Percentiles rank a stretch among this genome's conserved stretches.
These are phyloP conservation scores for Ceratobasidium sp. DNA, from an alignment of 1,284 basidiomycete genomes.

Conservation along the genomic window DNA sequence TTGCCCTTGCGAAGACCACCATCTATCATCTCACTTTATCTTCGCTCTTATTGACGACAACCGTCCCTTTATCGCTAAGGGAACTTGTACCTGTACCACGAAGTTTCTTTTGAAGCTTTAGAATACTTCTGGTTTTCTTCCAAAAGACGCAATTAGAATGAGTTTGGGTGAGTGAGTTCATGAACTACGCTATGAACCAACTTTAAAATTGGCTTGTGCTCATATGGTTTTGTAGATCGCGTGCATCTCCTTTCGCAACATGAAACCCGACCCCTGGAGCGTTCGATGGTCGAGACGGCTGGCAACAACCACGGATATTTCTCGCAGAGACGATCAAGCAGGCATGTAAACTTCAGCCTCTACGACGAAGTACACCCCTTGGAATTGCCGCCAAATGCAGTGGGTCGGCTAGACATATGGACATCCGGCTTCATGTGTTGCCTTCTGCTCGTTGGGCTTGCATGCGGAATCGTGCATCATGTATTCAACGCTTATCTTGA, in stretches of 20 bases:
- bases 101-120: no score
- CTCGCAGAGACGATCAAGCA: not conserved
- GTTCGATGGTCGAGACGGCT: not conserved
- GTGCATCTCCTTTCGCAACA: not conserved
- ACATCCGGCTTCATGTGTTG: conserved; percentile 29
- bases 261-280: not conserved
- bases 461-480: conserved; percentile 28
- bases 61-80: no score
- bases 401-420: conserved; percentile 25
- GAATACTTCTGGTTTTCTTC: no score
- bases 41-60: no score
- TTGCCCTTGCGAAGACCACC: no score
- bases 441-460: conserved; percentile 19
- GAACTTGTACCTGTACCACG: no score
- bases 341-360: conserved; percentile 18
- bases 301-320: not conserved
- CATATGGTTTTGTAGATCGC: not conserved
- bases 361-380: conserved; percentile 13
- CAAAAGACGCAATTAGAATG: no score
- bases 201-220: not conserved
- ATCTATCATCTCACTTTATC: no score
- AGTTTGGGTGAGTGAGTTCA: no score
- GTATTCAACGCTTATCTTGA: conserved; percentile 35
- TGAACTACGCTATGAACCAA: no score
- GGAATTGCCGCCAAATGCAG: not conserved